Conservation (phyloP, 345 rosid genomes). For the Mercurialis annua region DNA sequence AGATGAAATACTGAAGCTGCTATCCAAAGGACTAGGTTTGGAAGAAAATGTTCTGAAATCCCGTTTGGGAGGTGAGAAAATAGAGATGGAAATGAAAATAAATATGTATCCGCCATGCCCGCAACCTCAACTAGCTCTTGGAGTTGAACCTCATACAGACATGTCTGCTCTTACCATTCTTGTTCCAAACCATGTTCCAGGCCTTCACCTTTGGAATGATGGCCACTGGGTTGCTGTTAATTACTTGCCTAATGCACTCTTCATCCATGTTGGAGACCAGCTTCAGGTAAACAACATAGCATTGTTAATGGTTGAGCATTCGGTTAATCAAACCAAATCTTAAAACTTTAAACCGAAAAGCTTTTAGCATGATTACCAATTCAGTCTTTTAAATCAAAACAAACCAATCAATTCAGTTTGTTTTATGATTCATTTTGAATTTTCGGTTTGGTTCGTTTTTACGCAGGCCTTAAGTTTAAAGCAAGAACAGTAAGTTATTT, state of each 20-base stretch:
- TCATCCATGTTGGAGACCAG: conserved; percentile 49
- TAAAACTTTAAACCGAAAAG: too few species aligned
- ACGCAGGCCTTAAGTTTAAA: too few species aligned
- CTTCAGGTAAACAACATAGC: conserved; percentile 34
- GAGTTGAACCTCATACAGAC: conserved; percentile 60
- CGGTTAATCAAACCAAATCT: too few species aligned
- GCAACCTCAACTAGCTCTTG: conserved; percentile 52
- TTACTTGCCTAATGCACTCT: conserved; percentile 38
- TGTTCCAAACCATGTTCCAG: conserved; percentile 46
- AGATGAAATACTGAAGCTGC: conserved; percentile 29
- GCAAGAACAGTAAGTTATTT: too few species aligned
- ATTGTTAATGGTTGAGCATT: too few species aligned
- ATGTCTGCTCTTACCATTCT: conserved; percentile 54
- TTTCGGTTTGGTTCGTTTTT: too few species aligned
- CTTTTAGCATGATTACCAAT: too few species aligned
- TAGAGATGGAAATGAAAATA: conserved; percentile 52
- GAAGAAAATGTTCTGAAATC: conserved; percentile 25
- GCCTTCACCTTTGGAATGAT: conserved; percentile 53
- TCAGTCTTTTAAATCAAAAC: too few species aligned
- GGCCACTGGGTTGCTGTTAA: conserved; percentile 47
- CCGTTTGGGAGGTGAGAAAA: conserved; percentile 33
- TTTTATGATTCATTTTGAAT: too few species aligned
- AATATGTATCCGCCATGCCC: conserved; percentile 63
- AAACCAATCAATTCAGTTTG: too few species aligned
- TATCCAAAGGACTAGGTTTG: conserved; percentile 47